Evolutionary conservation across 2,329 filamentous ascomycete species (phyloP).

Genomic region (Bipolaris bicolor): DNA sequence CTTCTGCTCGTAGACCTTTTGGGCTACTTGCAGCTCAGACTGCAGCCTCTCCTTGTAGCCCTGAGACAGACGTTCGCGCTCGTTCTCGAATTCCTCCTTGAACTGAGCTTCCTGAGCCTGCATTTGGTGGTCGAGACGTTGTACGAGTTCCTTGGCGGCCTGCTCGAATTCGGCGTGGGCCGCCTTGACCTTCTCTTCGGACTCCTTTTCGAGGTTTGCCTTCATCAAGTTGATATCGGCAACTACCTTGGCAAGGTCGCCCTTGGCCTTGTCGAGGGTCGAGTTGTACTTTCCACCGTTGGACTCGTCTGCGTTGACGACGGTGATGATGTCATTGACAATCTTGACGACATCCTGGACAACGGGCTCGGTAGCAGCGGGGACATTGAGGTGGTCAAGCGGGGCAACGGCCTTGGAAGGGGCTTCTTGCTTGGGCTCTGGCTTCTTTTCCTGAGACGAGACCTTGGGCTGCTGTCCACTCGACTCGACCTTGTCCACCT

Average conservation of each 20-base stretch:
- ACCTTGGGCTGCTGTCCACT: slow-evolving; percentile 32
- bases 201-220: slow-evolving; percentile 69
- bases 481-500: slow-evolving; percentile 12
- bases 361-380: slow-evolving; percentile 80
- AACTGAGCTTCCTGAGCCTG: slow-evolving; percentile 79
- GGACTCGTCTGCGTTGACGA: slow-evolving; percentile 85
- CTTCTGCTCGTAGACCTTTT: slow-evolving; percentile 81
- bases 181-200: slow-evolving; percentile 75
- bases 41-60: slow-evolving; percentile 81
- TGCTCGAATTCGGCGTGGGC: slow-evolving; percentile 80
- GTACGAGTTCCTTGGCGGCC: slow-evolving; percentile 84
- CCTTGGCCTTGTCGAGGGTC: slow-evolving; percentile 84
- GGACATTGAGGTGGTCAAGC: slow-evolving; percentile 79
- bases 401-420: slow-evolving; percentile 53
- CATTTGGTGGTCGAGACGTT: slow-evolving; percentile 85
- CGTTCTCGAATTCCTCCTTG: slow-evolving; percentile 85
- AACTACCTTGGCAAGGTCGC: slow-evolving; percentile 78
- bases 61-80: slow-evolving; percentile 78
- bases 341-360: slow-evolving; percentile 94
- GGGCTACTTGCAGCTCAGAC: slow-evolving; percentile 77
- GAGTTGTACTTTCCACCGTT: slow-evolving; percentile 73
- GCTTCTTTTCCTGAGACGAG: slow-evolving; percentile 40
- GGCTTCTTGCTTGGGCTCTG: slow-evolving; percentile 33
- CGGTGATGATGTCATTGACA: slow-evolving; percentile 93
- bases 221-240: slow-evolving; percentile 78